Evolutionary conservation across 2,329 filamentous ascomycete genomes (phyloP), one percentile per base, ranked within the genome.

Genomic region (Endothia cerciana): DNA sequence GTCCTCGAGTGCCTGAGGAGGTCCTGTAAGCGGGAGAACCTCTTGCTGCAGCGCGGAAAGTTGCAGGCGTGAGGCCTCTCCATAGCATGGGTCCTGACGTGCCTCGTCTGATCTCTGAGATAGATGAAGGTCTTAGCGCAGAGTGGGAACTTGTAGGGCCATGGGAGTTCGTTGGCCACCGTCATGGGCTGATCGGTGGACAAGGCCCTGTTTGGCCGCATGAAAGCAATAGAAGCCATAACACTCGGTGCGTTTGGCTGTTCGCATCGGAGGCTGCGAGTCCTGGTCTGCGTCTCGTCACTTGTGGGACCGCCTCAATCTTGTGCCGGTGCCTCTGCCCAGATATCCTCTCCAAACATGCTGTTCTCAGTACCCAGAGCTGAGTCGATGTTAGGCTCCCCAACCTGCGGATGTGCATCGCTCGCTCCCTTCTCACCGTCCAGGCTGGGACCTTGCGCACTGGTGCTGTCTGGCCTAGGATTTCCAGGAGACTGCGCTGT

Each of bases 121-220:
- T 95, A 93, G 84, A 98, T 95, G 82, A 99, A 99, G 68, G 95
- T 94, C 85, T 97, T 97, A 74, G 97, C 94, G 83, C 95, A 99
- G 69, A 99, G 87, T 68, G 94, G 94, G 79, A 95, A 99, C 84
- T 98, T 98, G 88, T 99, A 99, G 0, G 94, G 94, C 65, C 95
- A 90, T 67, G 95, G 94, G 63, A 98, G 87, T 79, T 98, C 94
- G 70, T 78, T 81, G 59, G 76, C 70, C 66, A 80, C 83, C 84
- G 92, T 79, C 79, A 87, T 72, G 69, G 82, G 73, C 74, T 92
- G 87, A 65, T 88, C 85, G 70, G 83, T 83, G 56, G 88, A 87
- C 58, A 89, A 76, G 58, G 85, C 85, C 67, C 86, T 88, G 73
- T 90, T 85, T 74, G 89, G 82, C 80, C 87, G 81, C 76, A 88